Evolutionary conservation across 129 eudicot genomes (phyloP).

Genomic region (Saposhnikovia divaricata): DNA sequence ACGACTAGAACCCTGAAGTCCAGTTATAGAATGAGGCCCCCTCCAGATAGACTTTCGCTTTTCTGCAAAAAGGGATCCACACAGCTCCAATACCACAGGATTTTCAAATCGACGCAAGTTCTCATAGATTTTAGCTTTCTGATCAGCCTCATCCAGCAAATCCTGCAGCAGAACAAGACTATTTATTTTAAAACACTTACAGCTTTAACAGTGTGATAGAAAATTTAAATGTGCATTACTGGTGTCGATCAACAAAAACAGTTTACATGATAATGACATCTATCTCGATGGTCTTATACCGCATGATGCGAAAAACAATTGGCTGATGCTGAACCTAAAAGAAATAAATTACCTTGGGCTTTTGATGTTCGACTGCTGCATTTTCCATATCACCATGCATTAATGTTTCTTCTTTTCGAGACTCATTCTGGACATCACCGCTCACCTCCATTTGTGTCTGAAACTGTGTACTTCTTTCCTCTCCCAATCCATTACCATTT

Average conservation of each 20-base stretch:
- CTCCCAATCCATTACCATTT: slow-evolving; percentile 36
- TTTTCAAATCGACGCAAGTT: slow-evolving; percentile 57
- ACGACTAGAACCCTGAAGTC: slow-evolving; percentile 23
- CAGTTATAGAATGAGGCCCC: slow-evolving; percentile 59
- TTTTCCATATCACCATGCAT: slow-evolving; percentile 27
- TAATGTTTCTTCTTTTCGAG: slow-evolving; percentile 17
- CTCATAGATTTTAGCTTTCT: slow-evolving; percentile 57
- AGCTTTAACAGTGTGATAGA: not conserved
- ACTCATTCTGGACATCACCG: slow-evolving; percentile 24
- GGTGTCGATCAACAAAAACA: not conserved
- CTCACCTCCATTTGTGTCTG: slow-evolving; percentile 32
- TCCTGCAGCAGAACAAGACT: slow-evolving; percentile 31
- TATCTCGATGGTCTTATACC: not conserved
- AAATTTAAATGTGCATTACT: not conserved
- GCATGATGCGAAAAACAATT: not conserved
- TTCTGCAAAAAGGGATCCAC: slow-evolving; percentile 51
- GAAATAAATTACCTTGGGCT: slow-evolving; percentile 48
- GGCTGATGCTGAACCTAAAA: slow-evolving; percentile 2
- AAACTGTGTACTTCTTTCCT: slow-evolving; percentile 23
- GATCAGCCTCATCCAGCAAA: slow-evolving; percentile 27
- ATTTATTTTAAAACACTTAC: not conserved
- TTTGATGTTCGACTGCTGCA: slow-evolving; percentile 30
- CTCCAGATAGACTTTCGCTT: slow-evolving; percentile 47
- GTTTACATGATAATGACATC: not conserved
- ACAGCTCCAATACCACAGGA: slow-evolving; percentile 55